phyloP scores from a whole-genome alignment of 208 protist species.

The Blechomonas ayalai region DNA sequence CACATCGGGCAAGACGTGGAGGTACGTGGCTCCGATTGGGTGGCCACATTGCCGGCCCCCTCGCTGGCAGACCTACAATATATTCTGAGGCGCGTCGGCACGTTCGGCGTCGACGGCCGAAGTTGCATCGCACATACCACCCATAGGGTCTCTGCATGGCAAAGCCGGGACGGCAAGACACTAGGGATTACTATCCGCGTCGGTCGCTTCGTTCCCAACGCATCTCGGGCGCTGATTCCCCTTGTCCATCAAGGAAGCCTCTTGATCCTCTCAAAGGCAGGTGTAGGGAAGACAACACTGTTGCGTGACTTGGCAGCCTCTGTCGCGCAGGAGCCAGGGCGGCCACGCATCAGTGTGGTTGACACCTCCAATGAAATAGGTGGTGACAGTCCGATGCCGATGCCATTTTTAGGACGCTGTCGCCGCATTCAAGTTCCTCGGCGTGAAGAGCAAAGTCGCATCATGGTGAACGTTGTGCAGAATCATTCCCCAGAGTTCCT shows the following conservation, averaged over 20 bases:
- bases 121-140: slow-evolving; percentile 60
- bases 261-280: slow-evolving; percentile 86
- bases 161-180: slow-evolving; percentile 52
- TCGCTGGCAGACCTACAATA: slow-evolving; percentile 36
- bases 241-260: slow-evolving; percentile 56
- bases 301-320: slow-evolving; percentile 80
- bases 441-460: slow-evolving; percentile 45
- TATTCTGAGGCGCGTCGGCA: slow-evolving; percentile 38
- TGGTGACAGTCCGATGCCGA: slow-evolving; percentile 79
- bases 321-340: slow-evolving; percentile 39
- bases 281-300: slow-evolving; percentile 92
- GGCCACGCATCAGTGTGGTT: slow-evolving; percentile 78
- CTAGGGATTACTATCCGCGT: slow-evolving; percentile 85
- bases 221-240: slow-evolving; percentile 43
- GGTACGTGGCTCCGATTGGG: slow-evolving; percentile 48
- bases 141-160: slow-evolving; percentile 75
- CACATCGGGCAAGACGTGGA: slow-evolving; percentile 75
- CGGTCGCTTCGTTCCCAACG: slow-evolving; percentile 70
- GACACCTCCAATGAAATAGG: slow-evolving; percentile 95
- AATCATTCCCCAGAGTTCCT: slow-evolving; percentile 93
- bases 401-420: slow-evolving; percentile 82
- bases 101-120: slow-evolving; percentile 71
- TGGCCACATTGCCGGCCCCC: slow-evolving; percentile 49
- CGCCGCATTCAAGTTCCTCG: slow-evolving; percentile 83
- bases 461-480: slow-evolving; percentile 90